Evolutionary conservation across 1,284 basidiomycete genomes (phyloP), one percentile per base, ranked within the genome.

Genomic region (Coniophora puteana): DNA sequence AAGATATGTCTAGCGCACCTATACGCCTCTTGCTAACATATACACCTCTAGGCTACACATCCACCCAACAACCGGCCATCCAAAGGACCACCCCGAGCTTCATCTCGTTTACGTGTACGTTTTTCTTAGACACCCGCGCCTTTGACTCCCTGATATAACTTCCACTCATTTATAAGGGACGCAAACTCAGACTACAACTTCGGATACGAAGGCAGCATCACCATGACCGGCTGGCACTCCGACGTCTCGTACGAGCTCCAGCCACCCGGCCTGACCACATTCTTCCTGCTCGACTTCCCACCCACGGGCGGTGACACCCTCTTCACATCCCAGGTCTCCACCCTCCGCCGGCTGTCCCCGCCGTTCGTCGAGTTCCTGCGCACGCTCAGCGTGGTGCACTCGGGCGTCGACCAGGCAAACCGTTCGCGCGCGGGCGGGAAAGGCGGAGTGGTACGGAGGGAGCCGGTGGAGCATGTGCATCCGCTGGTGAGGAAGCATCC

Each of bases 201-300:
- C 51, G 84, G 89, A 62, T 57, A 65, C 29, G 69, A 77, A 37
- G 78, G 83, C 44, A 71, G 74, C 41, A 76, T 86, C 49, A 81
- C 80, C 4, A 72, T 77, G 5, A 80, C 75, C 2, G 59, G 74
- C 37, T 91, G 87, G 88, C 89, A 91, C 61, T 80, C 80, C 5
- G 88, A 91, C 50, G 78, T 80, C 31, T 89, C 87, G 1, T 93
- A 92, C 63, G 91, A 94, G 62, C 71, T 79, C 28, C 90, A 93
- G 63, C 91, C 91, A 5, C 89, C 89, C 1, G 89, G 88, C 8
- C 64, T 91, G 28, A 94, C 91, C 1, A 83, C 84, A 2, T 83
- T 93, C 59, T 92, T 90, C 75, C 72, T 94, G 4, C 78, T 90
- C 52, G 71, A 86, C 7, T 75, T 79, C 44, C 83, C 89, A 4